Base-by-base conservation (phyloP, 176 grass and related monocot genomes). In the Rhynchospora breviuscula region DNA sequence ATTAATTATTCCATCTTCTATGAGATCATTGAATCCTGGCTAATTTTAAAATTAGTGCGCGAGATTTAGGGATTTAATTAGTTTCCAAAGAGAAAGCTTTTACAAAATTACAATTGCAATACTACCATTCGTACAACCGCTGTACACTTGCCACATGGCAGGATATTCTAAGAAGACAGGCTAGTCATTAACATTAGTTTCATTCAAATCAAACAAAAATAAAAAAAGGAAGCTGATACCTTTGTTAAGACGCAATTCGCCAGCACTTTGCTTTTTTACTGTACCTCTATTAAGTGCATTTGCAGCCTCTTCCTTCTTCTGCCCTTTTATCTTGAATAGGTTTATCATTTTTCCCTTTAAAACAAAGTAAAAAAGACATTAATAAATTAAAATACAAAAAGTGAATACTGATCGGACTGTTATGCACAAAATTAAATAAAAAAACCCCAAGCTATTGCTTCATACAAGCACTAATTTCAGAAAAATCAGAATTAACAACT, bases 241-340 rank as follows among this genome's bases (percentile, higher is more conserved):
- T 89, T 95, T 92, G 64, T 95, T 90, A 83, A 95, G 88, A 60
- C 93, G 93, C 67, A 95, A 85, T 44, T 95, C 93, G 29, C 93
- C 93, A 18, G 93, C 86, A 84, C 90, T 92, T 78, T 92, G 93
- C 59, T 95, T 95, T 84, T 95, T 95, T 14, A 84, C 79, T 80
- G 74, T 85, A 87, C 88, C 46, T 52, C 81, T 90, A 74, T 87
- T 90, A 95, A 79, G 80, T 70, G 88, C 83, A 90, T 86, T 92
- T 84, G 93, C 88, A 29, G 90, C 88, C 57, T 90, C 88, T 69
- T 95, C 93, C 84, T 86, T 92, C 87, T 90, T 92, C 84, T 95
- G 90, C 9, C 85, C 93, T 81, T 95, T 95, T 85, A 95, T 92
- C 87, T 95, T 95, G 58, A 95, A 89, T 79, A 95, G 90, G 64